These are phyloP conservation scores for Vitis hybrid DNA, from an alignment of 177 flowering plant genomes.

Conservation along the genomic window DNA sequence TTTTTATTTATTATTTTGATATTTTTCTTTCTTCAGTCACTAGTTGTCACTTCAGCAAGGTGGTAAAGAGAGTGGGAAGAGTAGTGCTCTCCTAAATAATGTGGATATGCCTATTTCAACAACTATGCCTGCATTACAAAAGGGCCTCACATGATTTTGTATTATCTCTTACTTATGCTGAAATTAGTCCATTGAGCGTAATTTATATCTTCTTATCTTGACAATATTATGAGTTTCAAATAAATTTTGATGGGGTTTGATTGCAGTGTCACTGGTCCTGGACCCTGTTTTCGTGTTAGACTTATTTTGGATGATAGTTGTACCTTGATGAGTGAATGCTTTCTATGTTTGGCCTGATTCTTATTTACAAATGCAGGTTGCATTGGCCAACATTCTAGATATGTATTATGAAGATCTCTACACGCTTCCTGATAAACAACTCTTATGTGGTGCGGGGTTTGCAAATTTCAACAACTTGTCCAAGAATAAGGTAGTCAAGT, in stretches of 20 bases:
- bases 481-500: constrained; percentile 59
- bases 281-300: neutral
- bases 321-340: neutral
- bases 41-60: too few species aligned
- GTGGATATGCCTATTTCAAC: too few species aligned
- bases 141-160: too few species aligned
- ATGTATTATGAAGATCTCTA: constrained; percentile 82
- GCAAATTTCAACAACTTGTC: constrained; percentile 39
- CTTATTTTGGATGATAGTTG: neutral
- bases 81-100: too few species aligned
- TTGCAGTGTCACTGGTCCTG: neutral
- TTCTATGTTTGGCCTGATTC: constrained; percentile 10
- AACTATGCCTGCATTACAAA: too few species aligned
- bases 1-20: too few species aligned
- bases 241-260: neutral
- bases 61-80: too few species aligned
- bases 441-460: constrained; percentile 31
- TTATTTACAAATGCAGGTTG: constrained; percentile 54
- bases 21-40: too few species aligned
- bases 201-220: neutral
- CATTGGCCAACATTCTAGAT: constrained; percentile 70
- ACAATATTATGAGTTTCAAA: neutral
- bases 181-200: neutral
- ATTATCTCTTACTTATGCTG: too few species aligned
- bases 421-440: constrained; percentile 63